Percentiles rank a stretch among this genome's conserved stretches.
phyloP scores from a whole-genome alignment of 176 grass and related monocot species.

The Typha latifolia region DNA sequence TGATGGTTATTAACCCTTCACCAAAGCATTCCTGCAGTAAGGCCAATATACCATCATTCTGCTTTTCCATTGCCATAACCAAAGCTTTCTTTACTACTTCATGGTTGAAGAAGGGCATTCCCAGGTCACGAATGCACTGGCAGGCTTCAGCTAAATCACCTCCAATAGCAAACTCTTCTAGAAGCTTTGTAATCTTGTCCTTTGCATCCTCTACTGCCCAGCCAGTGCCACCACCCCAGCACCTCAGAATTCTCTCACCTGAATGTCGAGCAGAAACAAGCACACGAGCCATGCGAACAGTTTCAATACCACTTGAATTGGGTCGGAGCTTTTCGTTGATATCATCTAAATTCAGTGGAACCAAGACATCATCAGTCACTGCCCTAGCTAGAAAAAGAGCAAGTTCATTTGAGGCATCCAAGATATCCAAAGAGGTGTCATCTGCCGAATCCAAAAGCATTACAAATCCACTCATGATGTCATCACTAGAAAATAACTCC shows the following conservation, averaged over 20 bases:
- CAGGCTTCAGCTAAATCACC: slow-evolving; percentile 65
- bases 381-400: slow-evolving; percentile 79
- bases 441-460: slow-evolving; percentile 73
- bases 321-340: slow-evolving; percentile 48
- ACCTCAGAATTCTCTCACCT: slow-evolving; percentile 72
- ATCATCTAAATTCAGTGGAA: slow-evolving; percentile 63
- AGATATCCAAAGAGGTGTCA: slow-evolving; percentile 61
- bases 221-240: slow-evolving; percentile 77
- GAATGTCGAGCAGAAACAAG: slow-evolving; percentile 61
- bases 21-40: slow-evolving; percentile 58
- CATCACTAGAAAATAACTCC: slow-evolving; percentile 64
- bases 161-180: slow-evolving; percentile 65
- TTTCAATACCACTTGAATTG: slow-evolving; percentile 45
- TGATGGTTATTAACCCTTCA: slow-evolving; percentile 77
- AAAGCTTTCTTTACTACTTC: slow-evolving; percentile 85
- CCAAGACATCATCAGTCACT: slow-evolving; percentile 68
- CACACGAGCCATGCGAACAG: slow-evolving; percentile 46
- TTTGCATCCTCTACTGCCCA: slow-evolving; percentile 86
- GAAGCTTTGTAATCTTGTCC: slow-evolving; percentile 70
- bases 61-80: slow-evolving; percentile 74
- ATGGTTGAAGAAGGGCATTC: slow-evolving; percentile 89
- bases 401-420: slow-evolving; percentile 77
- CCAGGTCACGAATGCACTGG: slow-evolving; percentile 67
- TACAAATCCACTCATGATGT: slow-evolving; percentile 72
- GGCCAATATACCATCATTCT: slow-evolving; percentile 46